Evolutionary conservation across 345 rosid genomes (phyloP).

Genomic region (Gossypium rotundifolium): DNA sequence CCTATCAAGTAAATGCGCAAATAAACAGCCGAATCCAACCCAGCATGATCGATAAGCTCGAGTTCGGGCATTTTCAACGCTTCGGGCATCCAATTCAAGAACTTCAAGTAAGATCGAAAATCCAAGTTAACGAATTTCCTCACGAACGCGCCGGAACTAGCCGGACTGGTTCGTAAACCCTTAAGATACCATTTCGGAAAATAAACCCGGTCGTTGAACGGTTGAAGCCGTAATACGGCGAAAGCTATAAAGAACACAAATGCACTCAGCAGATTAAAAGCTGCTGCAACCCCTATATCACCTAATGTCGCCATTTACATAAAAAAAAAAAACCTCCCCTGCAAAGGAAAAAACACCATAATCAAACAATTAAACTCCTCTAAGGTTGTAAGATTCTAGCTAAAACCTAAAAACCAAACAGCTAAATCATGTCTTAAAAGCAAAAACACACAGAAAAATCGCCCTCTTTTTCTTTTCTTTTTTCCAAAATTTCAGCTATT

Average conservation of each 20-base stretch:
- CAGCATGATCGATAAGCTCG: slow-evolving; percentile 95
- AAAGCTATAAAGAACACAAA: slow-evolving; percentile 67
- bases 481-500: neutral
- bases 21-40: slow-evolving; percentile 90
- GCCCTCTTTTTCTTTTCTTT: neutral
- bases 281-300: slow-evolving; percentile 83
- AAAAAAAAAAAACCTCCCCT: slow-evolving; percentile 6
- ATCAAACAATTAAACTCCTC: neutral
- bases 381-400: neutral
- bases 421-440: neutral
- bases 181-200: slow-evolving; percentile 95
- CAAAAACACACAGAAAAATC: neutral
- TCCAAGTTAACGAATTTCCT: slow-evolving; percentile 69
- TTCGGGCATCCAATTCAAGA: slow-evolving; percentile 89
- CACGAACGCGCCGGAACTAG: slow-evolving; percentile 46
- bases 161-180: slow-evolving; percentile 69
- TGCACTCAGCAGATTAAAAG: slow-evolving; percentile 65
- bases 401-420: neutral
- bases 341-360: neutral
- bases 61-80: slow-evolving; percentile 94
- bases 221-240: slow-evolving; percentile 80
- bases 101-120: slow-evolving; percentile 53
- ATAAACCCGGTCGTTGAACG: slow-evolving; percentile 91
- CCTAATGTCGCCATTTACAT: slow-evolving; percentile 72
- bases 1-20: slow-evolving; percentile 91